Evolutionary conservation across 2,329 filamentous ascomycete genomes (phyloP).

Genomic region (Penicillium concentricum): DNA sequence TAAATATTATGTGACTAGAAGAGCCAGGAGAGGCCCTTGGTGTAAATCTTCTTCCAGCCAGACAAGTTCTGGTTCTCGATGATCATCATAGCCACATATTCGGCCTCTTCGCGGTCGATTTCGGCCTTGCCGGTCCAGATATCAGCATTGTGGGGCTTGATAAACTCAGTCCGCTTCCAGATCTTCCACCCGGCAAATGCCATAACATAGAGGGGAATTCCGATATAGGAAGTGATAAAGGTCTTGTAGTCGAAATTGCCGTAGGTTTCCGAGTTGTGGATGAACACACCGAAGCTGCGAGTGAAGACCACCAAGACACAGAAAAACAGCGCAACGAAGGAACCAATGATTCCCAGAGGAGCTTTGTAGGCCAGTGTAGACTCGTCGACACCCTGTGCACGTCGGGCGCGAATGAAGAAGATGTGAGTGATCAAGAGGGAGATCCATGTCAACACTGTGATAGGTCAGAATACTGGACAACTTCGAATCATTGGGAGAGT

Average conservation of each 20-base stretch:
- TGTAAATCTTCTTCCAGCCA: constrained; percentile 9
- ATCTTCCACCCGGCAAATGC: constrained; percentile 67
- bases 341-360: constrained; percentile 67
- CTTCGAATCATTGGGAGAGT: not conserved
- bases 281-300: constrained; percentile 75
- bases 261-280: constrained; percentile 41
- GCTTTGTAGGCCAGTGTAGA: constrained; percentile 61
- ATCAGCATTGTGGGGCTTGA: constrained; percentile 61
- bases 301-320: constrained; percentile 71
- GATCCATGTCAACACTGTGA: constrained; percentile 58
- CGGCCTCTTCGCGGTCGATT: constrained; percentile 64
- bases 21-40: constrained; percentile 1
- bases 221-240: constrained; percentile 72
- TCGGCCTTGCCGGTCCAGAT: constrained; percentile 69
- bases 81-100: constrained; percentile 2
- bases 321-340: constrained; percentile 63
- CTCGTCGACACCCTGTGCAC: constrained; percentile 57
- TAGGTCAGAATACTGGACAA: not conserved
- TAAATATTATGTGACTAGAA: not conserved
- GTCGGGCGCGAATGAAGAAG: constrained; percentile 60
- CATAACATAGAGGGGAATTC: constrained; percentile 69
- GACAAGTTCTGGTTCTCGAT: constrained; percentile 8
- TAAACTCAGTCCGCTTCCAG: constrained; percentile 51
- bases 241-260: constrained; percentile 66
- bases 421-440: constrained; percentile 67